phyloP scores from a whole-genome alignment of 345 rosid species.

The Luvunga scandens region DNA sequence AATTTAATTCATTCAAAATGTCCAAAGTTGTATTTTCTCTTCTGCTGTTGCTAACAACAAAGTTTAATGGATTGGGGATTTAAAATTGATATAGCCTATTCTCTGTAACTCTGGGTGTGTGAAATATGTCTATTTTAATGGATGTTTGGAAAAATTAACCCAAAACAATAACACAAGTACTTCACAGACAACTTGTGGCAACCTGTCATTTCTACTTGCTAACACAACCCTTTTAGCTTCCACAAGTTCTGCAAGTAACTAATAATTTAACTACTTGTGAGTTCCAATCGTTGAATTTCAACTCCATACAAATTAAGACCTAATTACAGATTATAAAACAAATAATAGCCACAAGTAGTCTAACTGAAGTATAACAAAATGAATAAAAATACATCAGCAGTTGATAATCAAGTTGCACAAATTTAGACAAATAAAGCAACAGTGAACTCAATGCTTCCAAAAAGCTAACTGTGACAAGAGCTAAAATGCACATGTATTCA shows the following conservation, averaged over 20 bases:
- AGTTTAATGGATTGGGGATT: too few species aligned
- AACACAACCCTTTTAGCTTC: background rate
- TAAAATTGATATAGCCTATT: too few species aligned
- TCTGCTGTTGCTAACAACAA: too few species aligned
- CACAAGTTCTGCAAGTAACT: background rate
- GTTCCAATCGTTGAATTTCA: background rate
- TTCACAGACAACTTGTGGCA: background rate
- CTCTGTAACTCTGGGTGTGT: too few species aligned
- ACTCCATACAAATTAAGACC: background rate
- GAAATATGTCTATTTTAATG: too few species aligned
- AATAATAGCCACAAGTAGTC: too few species aligned
- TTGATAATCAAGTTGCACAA: background rate
- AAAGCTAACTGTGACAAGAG: background rate
- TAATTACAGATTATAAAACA: background rate
- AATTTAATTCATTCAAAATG: too few species aligned
- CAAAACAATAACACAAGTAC: background rate
- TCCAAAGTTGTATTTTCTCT: too few species aligned
- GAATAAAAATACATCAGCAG: background rate
- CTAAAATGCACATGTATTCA: background rate
- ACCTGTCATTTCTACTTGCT: background rate
- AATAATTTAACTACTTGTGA: background rate
- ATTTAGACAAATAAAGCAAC: background rate
- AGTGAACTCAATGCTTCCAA: background rate
- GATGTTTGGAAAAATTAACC: too few species aligned
- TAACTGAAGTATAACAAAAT: background rate